Evolutionary conservation across 2,329 filamentous ascomycete genomes (phyloP).

Genomic region (Botrytis fabae): DNA sequence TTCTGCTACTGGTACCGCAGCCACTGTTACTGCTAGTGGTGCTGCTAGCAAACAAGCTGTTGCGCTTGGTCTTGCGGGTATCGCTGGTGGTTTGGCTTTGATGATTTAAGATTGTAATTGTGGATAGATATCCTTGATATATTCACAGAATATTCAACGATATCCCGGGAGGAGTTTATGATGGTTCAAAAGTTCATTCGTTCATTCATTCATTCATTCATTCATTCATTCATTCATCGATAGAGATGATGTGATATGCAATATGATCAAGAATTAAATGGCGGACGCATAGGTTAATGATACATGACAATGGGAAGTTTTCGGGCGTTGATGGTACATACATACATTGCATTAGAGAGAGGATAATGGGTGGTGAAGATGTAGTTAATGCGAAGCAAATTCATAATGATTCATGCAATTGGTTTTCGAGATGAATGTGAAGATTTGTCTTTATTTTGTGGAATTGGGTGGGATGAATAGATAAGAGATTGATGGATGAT

Average conservation of each 20-base stretch:
- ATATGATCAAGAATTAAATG: background rate
- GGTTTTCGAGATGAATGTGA: background rate
- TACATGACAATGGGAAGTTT: slow-evolving; percentile 1
- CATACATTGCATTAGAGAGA: background rate
- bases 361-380: background rate
- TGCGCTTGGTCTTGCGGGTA: slow-evolving; percentile 25
- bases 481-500: background rate
- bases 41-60: slow-evolving; percentile 21
- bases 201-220: slow-evolving; percentile 3
- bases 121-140: background rate
- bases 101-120: slow-evolving; percentile 24
- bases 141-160: background rate
- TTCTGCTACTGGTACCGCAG: slow-evolving; percentile 19
- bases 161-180: background rate
- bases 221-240: slow-evolving; percentile 2
- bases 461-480: background rate
- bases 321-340: background rate
- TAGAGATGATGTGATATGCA: background rate
- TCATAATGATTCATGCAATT: background rate
- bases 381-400: background rate
- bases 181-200: background rate
- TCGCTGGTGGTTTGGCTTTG: slow-evolving; percentile 31
- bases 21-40: slow-evolving; percentile 17
- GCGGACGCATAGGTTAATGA: background rate
- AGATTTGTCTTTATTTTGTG: background rate